These are phyloP conservation scores for Mucuna pruriens DNA, from an alignment of 306 rosid species.

Conservation along the genomic window DNA sequence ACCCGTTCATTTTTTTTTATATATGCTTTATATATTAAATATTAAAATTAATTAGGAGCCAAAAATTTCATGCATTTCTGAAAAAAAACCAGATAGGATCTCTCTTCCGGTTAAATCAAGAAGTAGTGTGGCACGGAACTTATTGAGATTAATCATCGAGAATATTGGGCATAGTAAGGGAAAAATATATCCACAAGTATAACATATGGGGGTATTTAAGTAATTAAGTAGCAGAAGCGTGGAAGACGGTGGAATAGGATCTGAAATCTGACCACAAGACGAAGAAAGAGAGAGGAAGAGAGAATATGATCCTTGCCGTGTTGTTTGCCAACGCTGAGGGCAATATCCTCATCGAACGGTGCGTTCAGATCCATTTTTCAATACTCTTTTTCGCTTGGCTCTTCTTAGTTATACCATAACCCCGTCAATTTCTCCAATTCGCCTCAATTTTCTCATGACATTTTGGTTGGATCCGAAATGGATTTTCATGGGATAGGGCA, in stretches of 20 bases:
- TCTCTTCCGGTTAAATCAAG: too few relatives aligned
- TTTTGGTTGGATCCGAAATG: constrained; percentile 13
- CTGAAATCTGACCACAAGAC: too few relatives aligned
- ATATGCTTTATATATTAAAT: too few relatives aligned
- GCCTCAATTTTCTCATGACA: not conserved
- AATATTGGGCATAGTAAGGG: too few relatives aligned
- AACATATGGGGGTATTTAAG: not conserved
- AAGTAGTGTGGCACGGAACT: too few relatives aligned
- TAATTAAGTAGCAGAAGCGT: not conserved
- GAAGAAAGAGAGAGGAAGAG: not conserved
- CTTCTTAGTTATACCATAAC: not conserved
- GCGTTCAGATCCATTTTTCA: constrained; percentile 40
- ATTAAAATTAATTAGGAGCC: too few relatives aligned
- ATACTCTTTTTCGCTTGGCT: not conserved
- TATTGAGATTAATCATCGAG: too few relatives aligned
- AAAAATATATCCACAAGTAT: too few relatives aligned
- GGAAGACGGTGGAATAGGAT: not conserved
- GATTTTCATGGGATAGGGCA: constrained; percentile 13
- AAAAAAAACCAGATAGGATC: too few relatives aligned
- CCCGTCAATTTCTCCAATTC: not conserved
- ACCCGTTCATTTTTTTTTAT: too few relatives aligned
- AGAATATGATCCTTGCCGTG: constrained; percentile 69
- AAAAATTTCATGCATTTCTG: too few relatives aligned
- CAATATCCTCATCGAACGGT: constrained; percentile 88
- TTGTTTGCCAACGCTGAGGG: constrained; percentile 76